Conservation (phyloP, 495 filamentous ascomycete species). For the Lentithecium fluviatile region DNA sequence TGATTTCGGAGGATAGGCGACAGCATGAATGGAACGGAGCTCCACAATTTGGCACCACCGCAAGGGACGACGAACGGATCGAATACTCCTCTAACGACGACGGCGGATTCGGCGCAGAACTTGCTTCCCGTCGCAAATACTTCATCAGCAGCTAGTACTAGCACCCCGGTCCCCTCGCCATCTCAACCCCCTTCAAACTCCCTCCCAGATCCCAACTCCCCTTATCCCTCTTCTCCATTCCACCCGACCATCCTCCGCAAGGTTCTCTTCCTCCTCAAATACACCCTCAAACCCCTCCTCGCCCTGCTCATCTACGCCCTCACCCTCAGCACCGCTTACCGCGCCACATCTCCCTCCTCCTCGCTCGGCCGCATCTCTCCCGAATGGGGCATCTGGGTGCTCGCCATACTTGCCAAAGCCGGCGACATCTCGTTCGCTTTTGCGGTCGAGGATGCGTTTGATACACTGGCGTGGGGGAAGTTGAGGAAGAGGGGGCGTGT, state of each 20-base stretch:
- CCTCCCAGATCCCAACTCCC: no score
- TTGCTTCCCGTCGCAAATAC: background rate
- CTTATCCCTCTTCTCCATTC: no score
- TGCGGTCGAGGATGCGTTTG: conserved; percentile 10
- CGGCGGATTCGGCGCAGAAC: background rate
- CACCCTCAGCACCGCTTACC: conserved; percentile 9
- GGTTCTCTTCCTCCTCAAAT: no score
- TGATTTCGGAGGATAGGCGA: no score
- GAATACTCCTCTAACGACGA: background rate
- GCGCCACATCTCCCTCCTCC: conserved; percentile 4
- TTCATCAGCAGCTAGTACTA: no score
- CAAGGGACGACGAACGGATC: background rate
- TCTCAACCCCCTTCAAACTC: no score
- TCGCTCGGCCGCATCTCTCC: conserved; percentile 6
- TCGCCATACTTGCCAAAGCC: conserved; percentile 15
- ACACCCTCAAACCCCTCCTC: conserved; percentile 6
- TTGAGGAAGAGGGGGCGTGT: background rate
- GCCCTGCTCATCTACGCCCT: conserved; percentile 13
- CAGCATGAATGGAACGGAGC: no score
- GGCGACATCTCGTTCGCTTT: conserved; percentile 24
- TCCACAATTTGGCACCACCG: background rate
- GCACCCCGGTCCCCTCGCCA: no score
- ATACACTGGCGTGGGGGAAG: conserved; percentile 16
- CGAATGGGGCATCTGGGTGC: conserved; percentile 11
- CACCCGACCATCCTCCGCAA: no score